Conservation (phyloP, 495 filamentous ascomycete genomes). For the Podospora anserina region DNA sequence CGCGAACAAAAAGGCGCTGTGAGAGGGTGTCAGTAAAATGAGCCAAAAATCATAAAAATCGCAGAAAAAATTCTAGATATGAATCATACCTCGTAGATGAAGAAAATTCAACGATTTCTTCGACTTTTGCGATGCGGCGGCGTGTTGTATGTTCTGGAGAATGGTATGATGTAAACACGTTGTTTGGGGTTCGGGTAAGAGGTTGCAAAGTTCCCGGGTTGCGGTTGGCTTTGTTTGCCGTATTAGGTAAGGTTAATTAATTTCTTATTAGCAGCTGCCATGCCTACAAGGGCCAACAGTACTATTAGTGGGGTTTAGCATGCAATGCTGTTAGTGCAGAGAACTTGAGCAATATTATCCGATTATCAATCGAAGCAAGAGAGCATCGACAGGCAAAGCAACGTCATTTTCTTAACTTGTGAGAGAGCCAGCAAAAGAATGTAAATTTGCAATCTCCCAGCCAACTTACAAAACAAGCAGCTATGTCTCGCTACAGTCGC, state of each 20-base stretch:
- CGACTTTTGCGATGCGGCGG: neutral
- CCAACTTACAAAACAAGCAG: neutral
- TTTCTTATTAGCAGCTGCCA: neutral
- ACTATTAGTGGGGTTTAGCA: neutral
- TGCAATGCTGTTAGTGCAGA: neutral
- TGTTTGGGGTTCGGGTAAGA: conserved; percentile 1
- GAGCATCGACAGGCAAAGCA: neutral
- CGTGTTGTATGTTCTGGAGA: neutral
- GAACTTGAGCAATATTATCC: neutral
- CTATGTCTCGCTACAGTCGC: neutral
- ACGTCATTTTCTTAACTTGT: neutral
- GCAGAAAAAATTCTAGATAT: neutral
- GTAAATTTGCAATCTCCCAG: neutral
- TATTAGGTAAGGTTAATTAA: neutral
- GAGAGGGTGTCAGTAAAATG: neutral
- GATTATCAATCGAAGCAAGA: neutral
- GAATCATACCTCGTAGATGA: neutral
- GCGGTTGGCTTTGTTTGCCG: conserved; percentile 2
- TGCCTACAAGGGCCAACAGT: neutral
- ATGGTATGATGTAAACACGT: conserved; percentile 12
- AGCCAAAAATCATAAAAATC: neutral
- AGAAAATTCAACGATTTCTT: neutral
- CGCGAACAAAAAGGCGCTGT: neutral
- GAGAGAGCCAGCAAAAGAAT: too few species aligned
- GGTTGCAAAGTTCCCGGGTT: neutral